Percentiles rank a stretch among this genome's conserved stretches.
Evolutionary conservation across 1,284 basidiomycete genomes (phyloP).

Genomic region (Inonotus obliquus): DNA sequence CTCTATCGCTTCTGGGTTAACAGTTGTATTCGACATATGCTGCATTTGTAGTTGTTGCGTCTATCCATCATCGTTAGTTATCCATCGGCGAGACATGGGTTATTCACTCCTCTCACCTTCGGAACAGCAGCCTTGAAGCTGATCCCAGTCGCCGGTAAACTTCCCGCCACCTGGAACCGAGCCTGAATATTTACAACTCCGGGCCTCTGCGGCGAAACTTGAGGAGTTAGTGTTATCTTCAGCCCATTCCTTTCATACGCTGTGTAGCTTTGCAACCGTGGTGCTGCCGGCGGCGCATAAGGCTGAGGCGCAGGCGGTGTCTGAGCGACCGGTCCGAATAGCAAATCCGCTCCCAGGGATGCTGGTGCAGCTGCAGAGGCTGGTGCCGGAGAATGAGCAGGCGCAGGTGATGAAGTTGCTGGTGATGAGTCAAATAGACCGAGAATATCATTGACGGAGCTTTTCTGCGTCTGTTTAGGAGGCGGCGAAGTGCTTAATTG

Average conservation of each 20-base stretch:
- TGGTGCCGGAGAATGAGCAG: conserved; percentile 17
- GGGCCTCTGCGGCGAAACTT: conserved; percentile 71
- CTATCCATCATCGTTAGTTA: conserved; percentile 37
- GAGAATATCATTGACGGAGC: conserved; percentile 85
- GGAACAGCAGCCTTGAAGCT: conserved; percentile 99
- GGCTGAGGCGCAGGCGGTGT: conserved; percentile 28
- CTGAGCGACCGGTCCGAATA: conserved; percentile 15
- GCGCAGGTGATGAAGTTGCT: conserved; percentile 29
- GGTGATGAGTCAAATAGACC: conserved; percentile 72
- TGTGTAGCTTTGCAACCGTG: conserved; percentile 67
- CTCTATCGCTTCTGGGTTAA: conserved; percentile 77
- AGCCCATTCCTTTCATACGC: conserved; percentile 93
- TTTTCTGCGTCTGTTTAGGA: conserved; percentile 45
- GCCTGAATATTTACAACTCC: conserved; percentile 90
- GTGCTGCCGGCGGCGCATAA: conserved; percentile 33
- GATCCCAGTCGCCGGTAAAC: conserved; percentile 51
- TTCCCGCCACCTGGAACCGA: conserved; percentile 72
- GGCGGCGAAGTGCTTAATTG: conserved; percentile 36
- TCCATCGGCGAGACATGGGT: not conserved
- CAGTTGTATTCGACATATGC: conserved; percentile 86
- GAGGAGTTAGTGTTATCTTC: conserved; percentile 86
- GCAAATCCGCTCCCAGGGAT: not conserved
- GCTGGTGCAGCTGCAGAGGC: conserved; percentile 23
- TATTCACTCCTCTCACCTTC: conserved; percentile 53
- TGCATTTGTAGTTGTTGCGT: conserved; percentile 98